A percentile compares a stretch with the other conserved stretches of the same genome.
phyloP scores from a whole-genome alignment of 352 stramenopile species.

The Blastocystis sp. region DNA sequence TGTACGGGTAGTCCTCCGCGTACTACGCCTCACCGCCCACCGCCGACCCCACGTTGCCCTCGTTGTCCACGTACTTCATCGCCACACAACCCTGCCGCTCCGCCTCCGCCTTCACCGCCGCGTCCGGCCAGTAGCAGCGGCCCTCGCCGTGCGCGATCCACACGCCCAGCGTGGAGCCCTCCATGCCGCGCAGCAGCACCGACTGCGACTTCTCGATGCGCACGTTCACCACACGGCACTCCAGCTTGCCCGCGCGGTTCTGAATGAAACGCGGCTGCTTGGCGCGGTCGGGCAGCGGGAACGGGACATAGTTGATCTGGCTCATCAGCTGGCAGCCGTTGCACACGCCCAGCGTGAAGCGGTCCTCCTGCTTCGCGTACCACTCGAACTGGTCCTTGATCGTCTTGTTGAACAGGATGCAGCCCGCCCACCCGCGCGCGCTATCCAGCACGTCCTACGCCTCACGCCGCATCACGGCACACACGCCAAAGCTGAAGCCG shows the following conservation, averaged over 20 bases:
- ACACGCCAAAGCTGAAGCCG: constrained; percentile 90
- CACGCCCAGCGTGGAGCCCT: constrained; percentile 89
- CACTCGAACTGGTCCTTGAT: constrained; percentile 91
- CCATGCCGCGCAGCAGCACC: constrained; percentile 97
- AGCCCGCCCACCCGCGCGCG: constrained; percentile 94
- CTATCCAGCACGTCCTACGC: constrained; percentile 89
- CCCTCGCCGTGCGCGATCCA: constrained; percentile 93
- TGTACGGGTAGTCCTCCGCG: constrained; percentile 97
- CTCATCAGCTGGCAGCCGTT: constrained; percentile 99
- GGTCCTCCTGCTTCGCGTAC: constrained; percentile 90
- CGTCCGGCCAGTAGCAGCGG: constrained; percentile 90
- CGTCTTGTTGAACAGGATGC: constrained; percentile 92
- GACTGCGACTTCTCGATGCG: constrained; percentile 86
- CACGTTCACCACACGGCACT: constrained; percentile 92
- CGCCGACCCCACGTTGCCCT: constrained; percentile 73
- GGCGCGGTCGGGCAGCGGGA: constrained; percentile 75
- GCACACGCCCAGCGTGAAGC: constrained; percentile 96
- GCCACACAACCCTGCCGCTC: constrained; percentile 86
- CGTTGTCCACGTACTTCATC: constrained; percentile 93
- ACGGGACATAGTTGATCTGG: constrained; percentile 91
- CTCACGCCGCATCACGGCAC: neutral
- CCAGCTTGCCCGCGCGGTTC: constrained; percentile 91
- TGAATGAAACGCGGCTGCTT: constrained; percentile 91
- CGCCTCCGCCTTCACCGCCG: constrained; percentile 82
- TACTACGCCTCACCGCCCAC: constrained; percentile 70